Evolutionary conservation across 2,329 filamentous ascomycete species (phyloP), one percentile per base, ranked within the genome.

Genomic region (Endocalyx cinctus): DNA sequence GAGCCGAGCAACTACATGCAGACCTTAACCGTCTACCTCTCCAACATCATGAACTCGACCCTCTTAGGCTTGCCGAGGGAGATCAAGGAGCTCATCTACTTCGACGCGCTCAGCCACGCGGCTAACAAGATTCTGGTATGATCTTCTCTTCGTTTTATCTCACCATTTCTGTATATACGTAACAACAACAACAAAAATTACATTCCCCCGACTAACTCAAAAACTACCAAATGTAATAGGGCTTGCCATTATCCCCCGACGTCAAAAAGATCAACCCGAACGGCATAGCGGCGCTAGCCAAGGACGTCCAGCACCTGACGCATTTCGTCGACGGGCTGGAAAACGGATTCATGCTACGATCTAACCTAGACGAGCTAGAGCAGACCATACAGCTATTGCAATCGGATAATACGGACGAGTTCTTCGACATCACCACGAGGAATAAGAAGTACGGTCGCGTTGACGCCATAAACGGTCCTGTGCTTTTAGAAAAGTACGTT

Each of bases 61-160:
- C 72, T 98, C 5, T 74, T 98, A 3, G 90, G 89, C 2, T 68
- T 98, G n/a, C 92, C 94, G 0, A 81, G 87, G 18, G 87, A 94
- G 52, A 96, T 98, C 61, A 97, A 97, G 57, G 88, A 95, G 57
- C 79, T 96, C 35, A 95, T 98, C 50, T 97, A 98, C 64, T 96
- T 95, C 54, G 92, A 97, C 56, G 92, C 92, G 0, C 74, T 98
- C 22, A 88, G 82, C 35, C 92, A 98, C 59, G 88, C 92, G 2
- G 83, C 87, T 4, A 84, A 84, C 41, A 87, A 84, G 59, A 92
- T 96, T 35, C 62, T 95, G 42, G 83, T 85, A 56, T 47, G 71
- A n/a, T n/a, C n/a, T 54, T 10, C 14, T 11, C 7, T 18, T 16
- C 19, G 6, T 13, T 17, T 13, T 15, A 6, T n/a, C 2, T 17